These are phyloP conservation scores for Barnettozyma californica DNA, from an alignment of 805 yeast genomes.

Conservation along the genomic window DNA sequence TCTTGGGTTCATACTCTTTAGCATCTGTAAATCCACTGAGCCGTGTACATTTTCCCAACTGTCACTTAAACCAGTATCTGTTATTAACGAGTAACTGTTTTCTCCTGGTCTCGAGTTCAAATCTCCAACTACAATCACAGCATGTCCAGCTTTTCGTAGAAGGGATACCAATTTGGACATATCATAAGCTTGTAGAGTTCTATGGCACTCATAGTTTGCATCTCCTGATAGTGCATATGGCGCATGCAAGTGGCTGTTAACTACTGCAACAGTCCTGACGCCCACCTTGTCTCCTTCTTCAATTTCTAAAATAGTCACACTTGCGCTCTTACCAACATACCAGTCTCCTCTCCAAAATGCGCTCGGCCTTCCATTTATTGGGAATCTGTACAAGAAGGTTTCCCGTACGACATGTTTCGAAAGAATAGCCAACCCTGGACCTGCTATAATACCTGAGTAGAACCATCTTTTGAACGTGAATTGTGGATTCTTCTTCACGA, in stretches of 20 bases:
- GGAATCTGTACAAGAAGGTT: constrained; percentile 77
- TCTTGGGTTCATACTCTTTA: constrained; percentile 43
- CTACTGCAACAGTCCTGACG: constrained; percentile 60
- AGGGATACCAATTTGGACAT: constrained; percentile 60
- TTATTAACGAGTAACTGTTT: constrained; percentile 70
- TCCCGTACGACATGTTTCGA: constrained; percentile 80
- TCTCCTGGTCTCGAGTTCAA: constrained; percentile 86
- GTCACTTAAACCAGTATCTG: constrained; percentile 63
- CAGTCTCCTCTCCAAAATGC: constrained; percentile 96
- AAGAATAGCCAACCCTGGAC: constrained; percentile 87
- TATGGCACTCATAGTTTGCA: constrained; percentile 83
- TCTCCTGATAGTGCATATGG: constrained; percentile 83
- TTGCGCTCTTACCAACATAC: constrained; percentile 90
- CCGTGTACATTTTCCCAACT: constrained; percentile 77
- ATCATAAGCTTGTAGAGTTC: constrained; percentile 97
- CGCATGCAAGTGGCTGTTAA: constrained; percentile 96
- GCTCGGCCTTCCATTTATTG: constrained; percentile 89
- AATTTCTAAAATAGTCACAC: constrained; percentile 59
- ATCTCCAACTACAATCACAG: constrained; percentile 89
- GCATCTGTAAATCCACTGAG: constrained; percentile 32
- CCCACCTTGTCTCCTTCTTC: constrained; percentile 24
- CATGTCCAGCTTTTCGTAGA: constrained; percentile 69
- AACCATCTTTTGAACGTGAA: constrained; percentile 69
- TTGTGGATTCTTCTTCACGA: constrained; percentile 50
- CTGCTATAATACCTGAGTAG: constrained; percentile 79